phyloP scores from a whole-genome alignment of 116 monocot species.

The Posidonia oceanica region DNA sequence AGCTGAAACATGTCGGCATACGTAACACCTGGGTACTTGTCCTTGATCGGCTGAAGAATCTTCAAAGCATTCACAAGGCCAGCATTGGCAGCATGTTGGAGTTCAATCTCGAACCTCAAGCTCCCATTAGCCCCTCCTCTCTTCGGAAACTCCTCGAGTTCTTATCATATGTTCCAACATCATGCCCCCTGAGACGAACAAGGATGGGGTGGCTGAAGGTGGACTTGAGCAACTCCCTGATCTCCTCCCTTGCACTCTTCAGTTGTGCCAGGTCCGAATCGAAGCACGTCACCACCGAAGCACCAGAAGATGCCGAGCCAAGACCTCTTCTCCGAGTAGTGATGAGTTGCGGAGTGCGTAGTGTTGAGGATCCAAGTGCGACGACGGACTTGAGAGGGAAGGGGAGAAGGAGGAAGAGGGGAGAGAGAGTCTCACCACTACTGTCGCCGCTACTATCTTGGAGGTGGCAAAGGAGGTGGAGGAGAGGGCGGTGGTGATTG shows the following conservation, averaged over 20 bases:
- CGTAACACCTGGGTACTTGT: slow-evolving; percentile 70
- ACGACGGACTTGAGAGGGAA: background rate
- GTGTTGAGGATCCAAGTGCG: background rate
- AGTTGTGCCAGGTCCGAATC: slow-evolving; percentile 64
- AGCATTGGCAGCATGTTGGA: slow-evolving; percentile 91
- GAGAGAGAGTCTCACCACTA: background rate
- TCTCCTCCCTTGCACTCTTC: slow-evolving; percentile 72
- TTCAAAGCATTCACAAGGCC: slow-evolving; percentile 17
- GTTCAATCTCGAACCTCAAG: slow-evolving; percentile 73
- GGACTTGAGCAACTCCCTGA: slow-evolving; percentile 53
- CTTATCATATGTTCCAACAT: slow-evolving; percentile 92
- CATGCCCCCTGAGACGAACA: slow-evolving; percentile 92
- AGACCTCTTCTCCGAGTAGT: background rate
- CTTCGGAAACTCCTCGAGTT: slow-evolving; percentile 78
- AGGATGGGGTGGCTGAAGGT: slow-evolving; percentile 72
- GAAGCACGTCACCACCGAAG: slow-evolving; percentile 2
- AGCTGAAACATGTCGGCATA: slow-evolving; percentile 94
- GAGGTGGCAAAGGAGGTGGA: background rate
- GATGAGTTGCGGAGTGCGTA: background rate
- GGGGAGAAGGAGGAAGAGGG: background rate
- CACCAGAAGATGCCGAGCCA: background rate
- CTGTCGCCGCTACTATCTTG: too few species aligned
- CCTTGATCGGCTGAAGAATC: slow-evolving; percentile 33
- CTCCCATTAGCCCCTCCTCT: slow-evolving; percentile 95
- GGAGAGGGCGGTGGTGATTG: background rate